phyloP scores from a whole-genome alignment of 2,329 filamentous ascomycete species.

The Ophiostoma australiae region DNA sequence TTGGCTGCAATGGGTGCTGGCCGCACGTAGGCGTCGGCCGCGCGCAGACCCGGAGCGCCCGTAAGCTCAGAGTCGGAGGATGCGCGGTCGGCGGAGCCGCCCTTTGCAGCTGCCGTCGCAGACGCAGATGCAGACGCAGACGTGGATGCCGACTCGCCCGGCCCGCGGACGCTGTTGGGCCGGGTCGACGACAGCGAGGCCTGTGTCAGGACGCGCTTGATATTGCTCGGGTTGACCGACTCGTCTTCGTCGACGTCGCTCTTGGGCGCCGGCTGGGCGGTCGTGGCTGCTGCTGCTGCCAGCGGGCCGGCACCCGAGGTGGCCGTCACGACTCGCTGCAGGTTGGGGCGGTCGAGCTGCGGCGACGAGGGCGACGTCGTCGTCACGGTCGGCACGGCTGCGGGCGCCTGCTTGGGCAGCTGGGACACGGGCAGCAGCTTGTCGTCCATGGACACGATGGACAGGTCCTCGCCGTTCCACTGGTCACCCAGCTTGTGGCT shows the following conservation, averaged over 20 bases:
- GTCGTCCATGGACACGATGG: constrained; percentile 83
- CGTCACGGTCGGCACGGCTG: constrained; percentile 39
- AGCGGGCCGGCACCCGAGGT: constrained; percentile 30
- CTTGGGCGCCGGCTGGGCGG: constrained; percentile 29
- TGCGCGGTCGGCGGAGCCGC: not conserved
- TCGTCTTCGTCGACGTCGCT: constrained; percentile 47
- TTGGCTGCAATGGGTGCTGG: constrained; percentile 73
- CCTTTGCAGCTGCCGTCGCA: not conserved
- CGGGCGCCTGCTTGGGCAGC: constrained; percentile 38
- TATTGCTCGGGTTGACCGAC: constrained; percentile 65
- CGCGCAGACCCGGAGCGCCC: constrained; percentile 70
- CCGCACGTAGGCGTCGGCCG: constrained; percentile 87
- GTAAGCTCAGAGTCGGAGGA: constrained; percentile 46
- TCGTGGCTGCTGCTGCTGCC: constrained; percentile 38
- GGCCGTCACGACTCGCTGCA: constrained; percentile 37
- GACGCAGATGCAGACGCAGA: constrained; percentile 5
- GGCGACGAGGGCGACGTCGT: constrained; percentile 8
- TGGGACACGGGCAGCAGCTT: constrained; percentile 53
- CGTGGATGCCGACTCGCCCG: not conserved
- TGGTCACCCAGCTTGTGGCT: constrained; percentile 84
- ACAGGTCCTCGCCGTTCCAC: constrained; percentile 97
- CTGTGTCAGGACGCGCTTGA: constrained; percentile 67
- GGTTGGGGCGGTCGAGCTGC: constrained; percentile 30
- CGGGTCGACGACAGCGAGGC: constrained; percentile 58
- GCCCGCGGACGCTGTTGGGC: constrained; percentile 36